Conservation (phyloP, 305 asterid genomes). For the Solanum chacoense region DNA sequence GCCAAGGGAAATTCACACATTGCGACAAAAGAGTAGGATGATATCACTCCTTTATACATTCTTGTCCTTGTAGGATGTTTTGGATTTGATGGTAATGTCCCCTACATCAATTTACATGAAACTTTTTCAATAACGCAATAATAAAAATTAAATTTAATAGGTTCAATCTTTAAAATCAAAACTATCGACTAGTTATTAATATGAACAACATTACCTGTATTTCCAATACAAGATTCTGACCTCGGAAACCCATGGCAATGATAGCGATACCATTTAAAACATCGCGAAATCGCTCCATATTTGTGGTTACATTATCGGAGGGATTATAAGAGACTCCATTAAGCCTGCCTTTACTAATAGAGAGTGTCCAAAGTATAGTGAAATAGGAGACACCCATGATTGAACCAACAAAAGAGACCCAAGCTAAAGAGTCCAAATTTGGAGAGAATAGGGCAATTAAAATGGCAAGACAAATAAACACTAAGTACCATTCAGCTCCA, state of each 20-base stretch:
- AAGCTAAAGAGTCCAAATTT: constrained; percentile 38
- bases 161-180: neutral
- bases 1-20: constrained; percentile 44
- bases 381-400: constrained; percentile 26
- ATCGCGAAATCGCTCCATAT: constrained; percentile 4
- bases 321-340: constrained; percentile 8
- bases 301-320: neutral
- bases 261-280: constrained; percentile 32
- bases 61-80: constrained; percentile 16
- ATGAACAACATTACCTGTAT: constrained; percentile 33
- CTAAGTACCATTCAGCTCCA: constrained; percentile 44
- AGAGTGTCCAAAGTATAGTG: constrained; percentile 27
- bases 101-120: constrained; percentile 16
- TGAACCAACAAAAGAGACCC: constrained; percentile 38
- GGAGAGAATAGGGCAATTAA: constrained; percentile 40
- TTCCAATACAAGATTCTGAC: constrained; percentile 65
- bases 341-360: constrained; percentile 17
- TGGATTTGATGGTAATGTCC: constrained; percentile 40
- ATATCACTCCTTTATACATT: constrained; percentile 53
- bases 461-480: constrained; percentile 39
- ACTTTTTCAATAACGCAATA: neutral
- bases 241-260: constrained; percentile 44
- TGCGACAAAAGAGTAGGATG: constrained; percentile 31
- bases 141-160: neutral
- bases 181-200: neutral